Conservation (phyloP, 805 yeast genomes). For the Ogataea dorogensis region DNA sequence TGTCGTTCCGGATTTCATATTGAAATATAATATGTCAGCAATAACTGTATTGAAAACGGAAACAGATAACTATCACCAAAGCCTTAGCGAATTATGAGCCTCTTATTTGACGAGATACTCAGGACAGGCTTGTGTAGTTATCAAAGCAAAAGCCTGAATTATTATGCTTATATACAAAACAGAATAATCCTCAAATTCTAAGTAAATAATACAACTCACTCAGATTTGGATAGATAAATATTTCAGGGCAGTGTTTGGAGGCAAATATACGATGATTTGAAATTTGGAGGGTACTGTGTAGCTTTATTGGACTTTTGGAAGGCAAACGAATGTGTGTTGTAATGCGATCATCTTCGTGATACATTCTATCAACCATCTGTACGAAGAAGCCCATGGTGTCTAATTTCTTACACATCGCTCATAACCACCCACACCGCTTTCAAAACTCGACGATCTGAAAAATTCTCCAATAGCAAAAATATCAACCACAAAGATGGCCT, state of each 20-base stretch:
- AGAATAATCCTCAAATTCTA: background rate
- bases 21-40: background rate
- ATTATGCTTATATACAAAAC: conserved; percentile 1
- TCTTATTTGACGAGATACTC: background rate
- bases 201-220: background rate
- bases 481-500: conserved; percentile 14
- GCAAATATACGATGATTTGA: background rate
- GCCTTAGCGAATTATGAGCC: background rate
- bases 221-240: background rate
- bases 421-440: conserved; percentile 13
- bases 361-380: background rate
- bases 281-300: too few relatives aligned
- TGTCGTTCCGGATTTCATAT: background rate
- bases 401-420: conserved; percentile 4
- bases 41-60: background rate
- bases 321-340: too few relatives aligned
- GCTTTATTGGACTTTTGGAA: too few relatives aligned
- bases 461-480: conserved; percentile 11
- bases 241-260: background rate
- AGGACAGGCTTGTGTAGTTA: background rate
- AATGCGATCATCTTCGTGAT: too few relatives aligned
- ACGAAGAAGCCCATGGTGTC: background rate
- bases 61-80: background rate
- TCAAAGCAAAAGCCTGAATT: background rate
- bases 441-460: conserved; percentile 8